Evolutionary conservation across 2,329 filamentous ascomycete species (phyloP), one percentile per base, ranked within the genome.

Genomic region (Microdochium paspali): DNA sequence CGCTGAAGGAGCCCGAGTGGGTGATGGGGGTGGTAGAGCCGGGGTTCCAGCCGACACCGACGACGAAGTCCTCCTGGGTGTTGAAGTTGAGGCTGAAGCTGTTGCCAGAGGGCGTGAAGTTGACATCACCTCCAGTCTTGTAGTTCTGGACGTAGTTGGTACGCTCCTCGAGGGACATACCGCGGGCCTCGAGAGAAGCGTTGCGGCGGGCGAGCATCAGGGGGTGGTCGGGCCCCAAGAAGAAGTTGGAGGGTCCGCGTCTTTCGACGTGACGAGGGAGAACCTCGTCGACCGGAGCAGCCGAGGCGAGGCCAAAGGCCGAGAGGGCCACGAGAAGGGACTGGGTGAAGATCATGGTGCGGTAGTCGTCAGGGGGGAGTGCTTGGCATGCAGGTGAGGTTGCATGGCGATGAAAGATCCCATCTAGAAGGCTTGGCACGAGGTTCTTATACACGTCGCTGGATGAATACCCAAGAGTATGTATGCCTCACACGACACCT

Each of bases 21-120:
- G 61, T 69, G 57, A 79, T 52, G 49, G 53, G 50, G 50, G 47
- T 2, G 51, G 30, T 13, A 46, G 35, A 40, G 13, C 60, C 58
- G 1, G 58, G 56, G 48, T 66, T 70, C 72, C 71, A 76, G 25
- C 73, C 72, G 60, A 74, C 74, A 46, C 72, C 72, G 43, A 65
- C 71, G 18, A 74, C 69, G 53, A 71, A 71, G 61, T 74, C 35
- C n/a, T 40, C 6, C n/a, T 40, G 20, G 35, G 35, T 40, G 35
- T 40, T 40, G 35, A 40, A 40, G 18, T 40, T 40, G 35, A 40
- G 35, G 35, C 23, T 40, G 35, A 40, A 40, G 35, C 35, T 20
- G 35, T 40, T 40, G 35, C 35, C 18, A n/a, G 35, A 40, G 35
- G 35, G 35, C 35, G 35, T 40, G 12, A 40, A 40, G 35, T 40